Conservation (phyloP, 768 basidiomycete genomes). For the Butyriboletus loyo region DNA sequence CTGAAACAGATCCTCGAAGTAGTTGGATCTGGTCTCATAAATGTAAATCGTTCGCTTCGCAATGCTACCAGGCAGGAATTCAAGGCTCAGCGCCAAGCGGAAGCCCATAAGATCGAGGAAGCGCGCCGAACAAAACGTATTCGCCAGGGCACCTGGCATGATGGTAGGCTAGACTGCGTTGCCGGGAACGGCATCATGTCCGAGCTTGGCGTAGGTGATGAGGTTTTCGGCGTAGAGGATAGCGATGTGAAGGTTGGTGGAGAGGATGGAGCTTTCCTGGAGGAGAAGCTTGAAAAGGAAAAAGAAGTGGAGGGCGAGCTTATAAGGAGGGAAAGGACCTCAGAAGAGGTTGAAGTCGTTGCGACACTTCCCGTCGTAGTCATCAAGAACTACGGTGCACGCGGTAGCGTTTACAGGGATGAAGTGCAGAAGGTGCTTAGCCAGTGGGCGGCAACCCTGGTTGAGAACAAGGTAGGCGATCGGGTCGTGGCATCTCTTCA, state of each 20-base stretch:
- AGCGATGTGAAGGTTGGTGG: constrained; percentile 16
- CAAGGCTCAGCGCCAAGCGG: constrained; percentile 36
- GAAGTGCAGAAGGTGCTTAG: constrained; percentile 73
- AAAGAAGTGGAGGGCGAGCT: constrained; percentile 34
- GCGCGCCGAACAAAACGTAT: constrained; percentile 46
- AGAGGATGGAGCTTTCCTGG: constrained; percentile 3
- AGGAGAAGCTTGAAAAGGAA: constrained; percentile 22
- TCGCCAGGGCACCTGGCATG: constrained; percentile 72
- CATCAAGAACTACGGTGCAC: constrained; percentile 72
- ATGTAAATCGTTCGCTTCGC: constrained; percentile 53
- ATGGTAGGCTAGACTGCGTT: constrained; percentile 79
- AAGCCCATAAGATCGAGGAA: constrained; percentile 37
- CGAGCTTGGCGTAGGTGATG: constrained; percentile 83
- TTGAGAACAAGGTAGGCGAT: constrained; percentile 67
- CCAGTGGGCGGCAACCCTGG: constrained; percentile 80
- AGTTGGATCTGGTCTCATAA: constrained; percentile 66
- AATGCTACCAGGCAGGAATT: constrained; percentile 40
- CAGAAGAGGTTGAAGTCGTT: constrained; percentile 50
- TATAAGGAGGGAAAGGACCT: constrained; percentile 27
- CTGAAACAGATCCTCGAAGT: constrained; percentile 82
- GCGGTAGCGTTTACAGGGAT: constrained; percentile 54
- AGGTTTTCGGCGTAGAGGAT: constrained; percentile 45
- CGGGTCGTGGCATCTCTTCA: background rate
- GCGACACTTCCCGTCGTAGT: constrained; percentile 80
- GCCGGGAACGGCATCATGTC: constrained; percentile 85